phyloP scores from a whole-genome alignment of 176 grass and related monocot genomes.

The Alopecurus myosuroides region DNA sequence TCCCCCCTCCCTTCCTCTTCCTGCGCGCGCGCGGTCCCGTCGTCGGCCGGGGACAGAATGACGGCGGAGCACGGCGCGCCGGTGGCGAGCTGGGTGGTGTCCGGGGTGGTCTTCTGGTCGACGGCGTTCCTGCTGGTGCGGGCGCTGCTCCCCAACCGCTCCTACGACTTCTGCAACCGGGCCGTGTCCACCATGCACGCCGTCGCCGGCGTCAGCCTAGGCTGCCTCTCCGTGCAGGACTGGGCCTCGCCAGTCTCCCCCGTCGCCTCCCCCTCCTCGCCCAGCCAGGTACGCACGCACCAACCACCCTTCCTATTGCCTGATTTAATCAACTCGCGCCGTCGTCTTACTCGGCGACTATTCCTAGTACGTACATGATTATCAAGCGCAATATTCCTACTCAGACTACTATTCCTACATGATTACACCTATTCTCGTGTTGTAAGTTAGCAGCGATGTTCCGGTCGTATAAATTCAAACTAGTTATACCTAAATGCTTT shows the following conservation, averaged over 20 bases:
- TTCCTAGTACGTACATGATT: too few species aligned
- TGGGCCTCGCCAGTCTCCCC: constrained; percentile 49
- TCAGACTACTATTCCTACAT: too few species aligned
- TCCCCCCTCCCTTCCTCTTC: neutral
- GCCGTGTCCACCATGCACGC: constrained; percentile 54
- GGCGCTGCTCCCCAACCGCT: constrained; percentile 34
- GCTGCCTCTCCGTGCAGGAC: constrained; percentile 54
- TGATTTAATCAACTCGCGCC: neutral
- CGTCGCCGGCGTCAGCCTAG: constrained; percentile 40
- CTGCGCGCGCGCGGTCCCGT: neutral
- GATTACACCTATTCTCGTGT: too few species aligned
- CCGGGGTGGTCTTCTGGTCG: constrained; percentile 47
- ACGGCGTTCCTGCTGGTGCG: constrained; percentile 49
- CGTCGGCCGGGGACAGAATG: neutral
- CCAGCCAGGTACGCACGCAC: constrained; percentile 27
- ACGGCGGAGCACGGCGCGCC: constrained; percentile 21
- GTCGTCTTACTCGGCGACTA: neutral
- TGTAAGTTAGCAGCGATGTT: neutral
- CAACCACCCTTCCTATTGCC: too few species aligned
- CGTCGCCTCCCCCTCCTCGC: constrained; percentile 50
- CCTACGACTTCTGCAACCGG: constrained; percentile 67
- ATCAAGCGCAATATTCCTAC: too few species aligned
- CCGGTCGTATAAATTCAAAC: neutral
- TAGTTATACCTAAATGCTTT: neutral
- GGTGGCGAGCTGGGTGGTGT: constrained; percentile 26